Evolutionary conservation across 805 yeast species (phyloP), one percentile per base, ranked within the genome.

Genomic region (Pichia californica): DNA sequence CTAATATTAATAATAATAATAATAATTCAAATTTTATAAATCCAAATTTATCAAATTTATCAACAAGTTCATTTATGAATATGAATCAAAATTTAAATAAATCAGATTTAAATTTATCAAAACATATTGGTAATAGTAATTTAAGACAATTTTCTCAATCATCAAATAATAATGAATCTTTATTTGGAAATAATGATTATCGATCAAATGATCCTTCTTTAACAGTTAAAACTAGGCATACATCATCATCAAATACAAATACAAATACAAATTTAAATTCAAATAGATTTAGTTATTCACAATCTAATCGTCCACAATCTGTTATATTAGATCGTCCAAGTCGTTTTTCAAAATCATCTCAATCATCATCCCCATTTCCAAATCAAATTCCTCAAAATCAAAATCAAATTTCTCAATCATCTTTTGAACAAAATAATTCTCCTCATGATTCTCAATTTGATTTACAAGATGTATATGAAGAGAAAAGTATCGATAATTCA

Each of bases 301-400:
- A 43, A 38, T 27, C 54, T 3, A 26, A 15, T 6, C 47, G 56
- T 27, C 58, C 59, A 10, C 36, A 47, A 10, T 55, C 59, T 5
- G 45, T 19, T n/a, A 26, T 31, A 18, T 8, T 15, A 21, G 38
- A 44, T n/a, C 19, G n/a, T 21, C 16, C 33, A 11, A 36, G 8
- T 21, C 26, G 18, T 8, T 20, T 26, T 6, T 18, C 34, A 10
- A 40, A 16, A 26, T 38, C 38, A 10, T 20, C 46, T 18, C 39
- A 43, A 20, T 34, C 47, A 10, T 43, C 43, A 23, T 23, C 9
- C 9, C 6, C 9, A 9, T 23, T 23, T 23, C 25, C 25, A 23
- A 23, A 23, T 2, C 6, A 23, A 7, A 23, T 7, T 23, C 6
- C 6, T 23, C 6, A 23, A 7, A 23, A 3, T 23, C 6, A 23